phyloP scores from a whole-genome alignment of 2,329 filamentous ascomycete genomes.

The Cryphonectria parasitica region DNA sequence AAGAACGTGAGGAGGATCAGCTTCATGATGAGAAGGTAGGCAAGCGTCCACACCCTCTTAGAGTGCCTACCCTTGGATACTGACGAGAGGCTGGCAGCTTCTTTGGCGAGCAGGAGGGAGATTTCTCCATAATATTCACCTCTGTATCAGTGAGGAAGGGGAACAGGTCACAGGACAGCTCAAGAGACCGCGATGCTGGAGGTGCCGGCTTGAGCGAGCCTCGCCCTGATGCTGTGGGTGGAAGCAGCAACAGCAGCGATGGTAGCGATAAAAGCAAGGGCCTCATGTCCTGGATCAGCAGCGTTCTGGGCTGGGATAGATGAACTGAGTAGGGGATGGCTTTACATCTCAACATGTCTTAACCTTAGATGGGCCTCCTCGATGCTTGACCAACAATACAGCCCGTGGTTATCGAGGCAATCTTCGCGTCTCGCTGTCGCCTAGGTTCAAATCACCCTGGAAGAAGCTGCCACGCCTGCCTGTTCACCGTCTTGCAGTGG shows the following conservation, averaged over 20 bases:
- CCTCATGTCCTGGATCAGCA: slow-evolving; percentile 16
- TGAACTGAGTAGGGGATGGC: neutral
- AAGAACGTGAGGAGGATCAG: slow-evolving; percentile 67
- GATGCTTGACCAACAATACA: neutral
- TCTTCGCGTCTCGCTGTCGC: neutral
- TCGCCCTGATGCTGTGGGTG: neutral
- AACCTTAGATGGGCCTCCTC: neutral
- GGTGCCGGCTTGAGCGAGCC: neutral
- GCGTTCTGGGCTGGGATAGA: slow-evolving; percentile 18
- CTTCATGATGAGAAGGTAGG: slow-evolving; percentile 81
- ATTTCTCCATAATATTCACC: slow-evolving; percentile 62
- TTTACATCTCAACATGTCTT: neutral
- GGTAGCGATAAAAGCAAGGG: neutral
- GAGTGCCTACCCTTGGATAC: slow-evolving; percentile 1
- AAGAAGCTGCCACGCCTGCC: neutral
- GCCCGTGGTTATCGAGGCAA: neutral
- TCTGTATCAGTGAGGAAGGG: slow-evolving; percentile 49
- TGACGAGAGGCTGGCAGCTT: slow-evolving; percentile 57
- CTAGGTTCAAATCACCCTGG: too few relatives aligned
- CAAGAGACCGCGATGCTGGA: neutral
- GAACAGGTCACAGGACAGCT: neutral
- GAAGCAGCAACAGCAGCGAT: neutral
- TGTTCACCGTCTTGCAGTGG: neutral
- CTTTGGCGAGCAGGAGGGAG: slow-evolving; percentile 73
- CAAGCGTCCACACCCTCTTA: slow-evolving; percentile 8